Evolutionary conservation across 1,284 basidiomycete species (phyloP), one percentile per base, ranked within the genome.

Genomic region (Malassezia restricta): DNA sequence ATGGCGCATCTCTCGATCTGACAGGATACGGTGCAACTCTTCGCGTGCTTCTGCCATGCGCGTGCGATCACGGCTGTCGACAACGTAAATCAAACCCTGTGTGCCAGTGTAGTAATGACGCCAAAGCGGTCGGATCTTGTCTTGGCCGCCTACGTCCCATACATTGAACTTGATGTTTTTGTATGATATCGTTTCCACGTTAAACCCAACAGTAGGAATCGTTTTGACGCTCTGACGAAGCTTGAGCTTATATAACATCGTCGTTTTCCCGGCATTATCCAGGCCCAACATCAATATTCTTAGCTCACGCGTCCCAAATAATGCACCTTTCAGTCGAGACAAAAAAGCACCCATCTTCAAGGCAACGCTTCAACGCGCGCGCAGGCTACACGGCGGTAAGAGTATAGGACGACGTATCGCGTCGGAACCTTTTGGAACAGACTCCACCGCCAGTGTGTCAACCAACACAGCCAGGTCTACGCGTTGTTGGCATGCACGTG

Each of bases 281-380:
- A 98, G 85, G 75, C 89, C 88, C 71, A 98, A 80, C 80, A 81
- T 81, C 64, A 83, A 65, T 50, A 74, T 62, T 29, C 92, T 89
- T 91, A 98, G 96, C 79, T 98, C 94, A 81, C 86, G 94, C 82
- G 95, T 96, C 78, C 92, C 92, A 73, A 98, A 91, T 75, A 99
- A 81, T 76, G 81, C 82, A 57, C 82, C 80, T 73, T 94, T 82
- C 50, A 90, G 79, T 71, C 75, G 80, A 65, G 87, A 91, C 27
- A 72, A 57, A 2, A 57, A 59, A 33, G 68, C 64, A 41, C 69
- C 69, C 69, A 71, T 70, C 33, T 35, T 35, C 3, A 24, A 4
- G 4, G 20, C 20, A 24, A 24, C 20, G 20, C 12, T 14, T 59
- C 20, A 24, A 11, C 33, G 33, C 39, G 8, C 39, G 11, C 9